A percentile compares a stretch with the other conserved stretches of the same genome.
phyloP scores from a whole-genome alignment of 192 early-diverging fungal genomes.

The Gryganskiella cystojenkinii region DNA sequence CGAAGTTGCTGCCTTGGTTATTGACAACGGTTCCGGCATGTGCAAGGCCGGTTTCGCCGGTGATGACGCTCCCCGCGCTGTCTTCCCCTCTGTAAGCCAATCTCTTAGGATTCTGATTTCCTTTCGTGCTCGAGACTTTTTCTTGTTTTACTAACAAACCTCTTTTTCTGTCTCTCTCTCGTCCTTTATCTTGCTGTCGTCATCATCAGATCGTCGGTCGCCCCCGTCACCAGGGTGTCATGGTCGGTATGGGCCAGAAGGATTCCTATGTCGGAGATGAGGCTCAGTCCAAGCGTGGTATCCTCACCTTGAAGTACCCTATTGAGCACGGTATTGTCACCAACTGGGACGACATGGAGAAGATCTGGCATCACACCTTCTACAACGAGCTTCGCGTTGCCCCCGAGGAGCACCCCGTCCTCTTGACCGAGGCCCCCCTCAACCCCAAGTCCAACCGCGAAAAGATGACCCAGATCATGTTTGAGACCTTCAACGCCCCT shows the following conservation, averaged over 20 bases:
- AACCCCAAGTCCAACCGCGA: constrained; percentile 99
- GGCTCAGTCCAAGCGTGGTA: constrained; percentile 92
- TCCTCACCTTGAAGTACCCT: constrained; percentile 87
- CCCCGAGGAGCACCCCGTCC: constrained; percentile 98
- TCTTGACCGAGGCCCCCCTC: constrained; percentile 96
- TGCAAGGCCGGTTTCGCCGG: constrained; percentile 96
- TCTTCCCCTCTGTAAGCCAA: constrained; percentile 55
- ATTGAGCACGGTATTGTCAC: constrained; percentile 94
- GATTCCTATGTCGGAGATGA: constrained; percentile 93
- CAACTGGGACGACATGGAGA: constrained; percentile 95
- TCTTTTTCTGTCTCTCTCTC: not conserved
- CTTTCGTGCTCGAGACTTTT: not conserved
- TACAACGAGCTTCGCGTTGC: constrained; percentile 99
- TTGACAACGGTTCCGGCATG: constrained; percentile 96
- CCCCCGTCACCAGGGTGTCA: constrained; percentile 88
- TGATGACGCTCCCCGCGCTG: constrained; percentile 91
- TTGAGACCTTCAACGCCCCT: constrained; percentile 97
- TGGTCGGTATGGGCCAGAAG: constrained; percentile 94
- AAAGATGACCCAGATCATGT: constrained; percentile 99
- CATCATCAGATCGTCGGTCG: constrained; percentile 75
- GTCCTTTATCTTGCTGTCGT: not conserved
- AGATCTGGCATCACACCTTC: constrained; percentile 98
- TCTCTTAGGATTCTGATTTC: not conserved
- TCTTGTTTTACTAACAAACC: not conserved
- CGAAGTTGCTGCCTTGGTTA: constrained; percentile 89